Percentiles rank a stretch among this genome's conserved stretches.
Evolutionary conservation across 495 filamentous ascomycete species (phyloP).

Genomic region (Stereocaulon alpinum): DNA sequence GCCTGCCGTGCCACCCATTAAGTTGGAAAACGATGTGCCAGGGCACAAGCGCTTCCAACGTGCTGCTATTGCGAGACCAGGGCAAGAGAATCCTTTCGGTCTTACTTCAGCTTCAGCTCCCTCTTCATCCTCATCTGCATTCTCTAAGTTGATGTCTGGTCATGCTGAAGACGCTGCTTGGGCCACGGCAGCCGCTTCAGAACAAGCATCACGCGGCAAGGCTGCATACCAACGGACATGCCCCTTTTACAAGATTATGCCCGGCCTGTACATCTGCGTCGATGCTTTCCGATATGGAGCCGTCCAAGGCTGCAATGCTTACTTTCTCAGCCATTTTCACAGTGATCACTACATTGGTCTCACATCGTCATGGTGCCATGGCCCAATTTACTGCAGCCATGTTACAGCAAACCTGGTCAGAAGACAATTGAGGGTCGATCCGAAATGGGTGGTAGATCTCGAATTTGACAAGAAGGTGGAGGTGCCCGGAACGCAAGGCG

Average conservation of each 20-base stretch:
- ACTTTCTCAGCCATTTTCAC: conserved; percentile 97
- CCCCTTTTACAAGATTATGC: conserved; percentile 97
- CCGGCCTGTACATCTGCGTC: conserved; percentile 82
- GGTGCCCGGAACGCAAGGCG: conserved; percentile 68
- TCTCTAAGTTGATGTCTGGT: conserved; percentile 82
- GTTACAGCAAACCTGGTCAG: conserved; percentile 85
- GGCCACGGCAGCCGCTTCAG: conserved; percentile 73
- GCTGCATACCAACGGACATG: conserved; percentile 82
- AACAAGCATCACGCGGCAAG: conserved; percentile 72
- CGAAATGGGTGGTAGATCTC: conserved; percentile 73
- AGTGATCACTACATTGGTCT: conserved; percentile 95
- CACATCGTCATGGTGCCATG: conserved; percentile 79
- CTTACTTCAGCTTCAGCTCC: conserved; percentile 32
- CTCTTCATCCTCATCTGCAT: conserved; percentile 50
- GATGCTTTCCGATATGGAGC: conserved; percentile 95
- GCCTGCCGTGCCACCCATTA: conserved; percentile 13
- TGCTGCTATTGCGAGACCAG: conserved; percentile 61
- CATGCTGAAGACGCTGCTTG: conserved; percentile 87
- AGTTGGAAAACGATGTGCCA: conserved; percentile 24
- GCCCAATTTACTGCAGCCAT: conserved; percentile 91
- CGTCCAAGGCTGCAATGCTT: conserved; percentile 82
- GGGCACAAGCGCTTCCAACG: conserved; percentile 49
- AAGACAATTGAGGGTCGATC: conserved; percentile 73
- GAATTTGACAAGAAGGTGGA: conserved; percentile 77
- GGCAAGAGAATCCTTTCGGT: conserved; percentile 63